phyloP scores from a whole-genome alignment of 352 stramenopile genomes.

The Pythium brassicae region DNA sequence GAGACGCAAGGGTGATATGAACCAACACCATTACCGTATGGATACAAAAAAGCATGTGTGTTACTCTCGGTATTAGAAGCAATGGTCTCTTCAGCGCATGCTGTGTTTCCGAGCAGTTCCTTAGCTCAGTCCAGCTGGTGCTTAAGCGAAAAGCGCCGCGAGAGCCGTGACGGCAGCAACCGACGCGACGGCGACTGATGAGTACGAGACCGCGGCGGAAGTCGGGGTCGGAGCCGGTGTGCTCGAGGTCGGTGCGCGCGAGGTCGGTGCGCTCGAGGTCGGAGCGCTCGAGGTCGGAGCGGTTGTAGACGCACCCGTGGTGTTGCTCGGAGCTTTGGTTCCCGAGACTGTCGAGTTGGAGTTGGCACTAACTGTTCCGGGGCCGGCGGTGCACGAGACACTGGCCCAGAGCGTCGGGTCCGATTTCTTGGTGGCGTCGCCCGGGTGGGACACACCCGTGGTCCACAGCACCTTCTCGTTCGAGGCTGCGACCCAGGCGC shows the following conservation, averaged over 20 bases:
- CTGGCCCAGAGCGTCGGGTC: slow-evolving; percentile 13
- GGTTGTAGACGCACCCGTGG: neutral
- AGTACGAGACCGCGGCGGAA: neutral
- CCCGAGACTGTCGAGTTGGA: neutral
- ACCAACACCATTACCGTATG: no score
- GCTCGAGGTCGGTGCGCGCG: neutral
- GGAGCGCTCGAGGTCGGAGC: neutral
- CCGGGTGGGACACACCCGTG: slow-evolving; percentile 14
- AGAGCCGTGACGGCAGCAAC: neutral
- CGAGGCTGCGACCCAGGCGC: slow-evolving; percentile 16
- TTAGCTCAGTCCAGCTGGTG: no score
- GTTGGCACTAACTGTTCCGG: no score
- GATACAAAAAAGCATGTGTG: no score
- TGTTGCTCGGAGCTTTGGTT: neutral
- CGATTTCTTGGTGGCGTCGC: slow-evolving; percentile 16
- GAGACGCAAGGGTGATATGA: neutral
- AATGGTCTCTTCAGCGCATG: no score
- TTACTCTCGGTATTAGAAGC: no score
- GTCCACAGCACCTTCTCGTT: slow-evolving; percentile 19
- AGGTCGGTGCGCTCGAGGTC: neutral
- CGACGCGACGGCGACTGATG: slow-evolving; percentile 1
- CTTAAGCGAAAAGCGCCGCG: slow-evolving; percentile 3
- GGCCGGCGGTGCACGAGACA: slow-evolving; percentile 1
- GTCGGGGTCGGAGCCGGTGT: neutral
- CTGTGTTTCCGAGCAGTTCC: no score